Evolutionary conservation across 2,329 filamentous ascomycete species (phyloP), one percentile per base, ranked within the genome.

Genomic region (Endoconidiophora polonica): DNA sequence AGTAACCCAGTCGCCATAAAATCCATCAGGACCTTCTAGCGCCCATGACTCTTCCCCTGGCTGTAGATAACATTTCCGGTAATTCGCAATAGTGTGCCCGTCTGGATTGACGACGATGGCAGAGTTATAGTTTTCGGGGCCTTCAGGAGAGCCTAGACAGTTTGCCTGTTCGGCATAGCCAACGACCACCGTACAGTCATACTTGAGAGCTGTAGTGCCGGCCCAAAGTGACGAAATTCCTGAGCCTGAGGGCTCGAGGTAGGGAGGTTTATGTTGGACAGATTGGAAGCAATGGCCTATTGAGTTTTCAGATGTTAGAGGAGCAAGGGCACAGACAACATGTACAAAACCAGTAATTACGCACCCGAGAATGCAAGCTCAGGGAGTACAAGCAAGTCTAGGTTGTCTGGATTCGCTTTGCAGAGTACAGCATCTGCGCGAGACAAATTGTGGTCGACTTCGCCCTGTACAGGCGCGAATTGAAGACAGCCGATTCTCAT

Each of bases 401-500:
- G 55, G 4, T 43, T 23, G 24, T 68, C 59, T 2, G 67, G 63
- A 26, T 66, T 62, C 3, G 72, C 67, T 48, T 62, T 67, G 45
- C 63, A 67, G 12, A 86, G 66, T 38, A 84, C 67, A 1, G 66
- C 62, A 24, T 85, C 77, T 52, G 83, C 83, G 12, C 72, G 72
- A 55, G 73, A 73, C 40, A 88, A 68, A 56, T 90, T 90, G 53
- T 81, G 74, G 57, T 82, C 65, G 22, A 85, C 65, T 48, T 83
- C 74, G 43, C 80, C 83, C 42, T 88, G 71, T 58, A 78, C 70
- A 5, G 83, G 81, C 40, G 77, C 73, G 55, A 87, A 86, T 61
- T 90, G 81, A 6, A 86, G 65, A 52, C 79, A 83, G 0, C 69
- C 82, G 26, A 85, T 76, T 58, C 73, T 77, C 80, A 82, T 82